Conservation (phyloP, 352 stramenopile species). For the Phytophthora foliorum region DNA sequence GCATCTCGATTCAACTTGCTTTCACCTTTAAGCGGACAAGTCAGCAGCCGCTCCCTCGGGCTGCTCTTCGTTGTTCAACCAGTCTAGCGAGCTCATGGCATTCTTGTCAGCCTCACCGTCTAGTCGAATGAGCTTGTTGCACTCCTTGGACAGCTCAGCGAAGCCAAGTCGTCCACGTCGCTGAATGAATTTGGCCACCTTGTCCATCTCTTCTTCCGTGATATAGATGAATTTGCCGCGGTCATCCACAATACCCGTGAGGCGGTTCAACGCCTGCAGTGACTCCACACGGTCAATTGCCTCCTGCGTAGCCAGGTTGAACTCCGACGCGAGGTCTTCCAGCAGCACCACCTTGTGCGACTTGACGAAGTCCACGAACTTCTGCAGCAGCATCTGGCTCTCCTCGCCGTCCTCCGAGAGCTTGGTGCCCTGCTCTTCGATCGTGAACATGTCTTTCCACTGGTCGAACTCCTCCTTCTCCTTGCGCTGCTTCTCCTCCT, state of each 20-base stretch:
- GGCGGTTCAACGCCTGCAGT: constrained; percentile 59
- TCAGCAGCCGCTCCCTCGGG: constrained; percentile 20
- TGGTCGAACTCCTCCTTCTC: constrained; percentile 82
- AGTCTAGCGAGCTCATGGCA: constrained; percentile 52
- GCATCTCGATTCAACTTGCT: background rate
- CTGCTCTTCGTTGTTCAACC: constrained; percentile 47
- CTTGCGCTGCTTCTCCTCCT: constrained; percentile 65
- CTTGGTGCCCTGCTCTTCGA: constrained; percentile 74
- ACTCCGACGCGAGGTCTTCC: constrained; percentile 75
- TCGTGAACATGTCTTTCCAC: constrained; percentile 81
- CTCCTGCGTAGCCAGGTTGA: constrained; percentile 73
- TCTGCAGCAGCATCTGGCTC: constrained; percentile 67
- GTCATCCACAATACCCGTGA: constrained; percentile 83
- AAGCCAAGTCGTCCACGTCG: constrained; percentile 71
- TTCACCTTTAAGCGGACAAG: constrained; percentile 28
- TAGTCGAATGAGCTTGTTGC: constrained; percentile 82
- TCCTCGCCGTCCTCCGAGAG: constrained; percentile 65
- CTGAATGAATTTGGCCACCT: constrained; percentile 76
- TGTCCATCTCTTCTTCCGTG: constrained; percentile 82
- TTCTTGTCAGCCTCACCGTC: constrained; percentile 52
- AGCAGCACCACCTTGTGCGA: constrained; percentile 81
- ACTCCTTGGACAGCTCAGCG: constrained; percentile 74
- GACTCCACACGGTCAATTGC: constrained; percentile 72
- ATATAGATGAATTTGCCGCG: constrained; percentile 88
- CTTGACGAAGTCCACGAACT: constrained; percentile 84